phyloP scores from a whole-genome alignment of 2,329 filamentous ascomycete genomes.

The Colletotrichum sansevieriae region DNA sequence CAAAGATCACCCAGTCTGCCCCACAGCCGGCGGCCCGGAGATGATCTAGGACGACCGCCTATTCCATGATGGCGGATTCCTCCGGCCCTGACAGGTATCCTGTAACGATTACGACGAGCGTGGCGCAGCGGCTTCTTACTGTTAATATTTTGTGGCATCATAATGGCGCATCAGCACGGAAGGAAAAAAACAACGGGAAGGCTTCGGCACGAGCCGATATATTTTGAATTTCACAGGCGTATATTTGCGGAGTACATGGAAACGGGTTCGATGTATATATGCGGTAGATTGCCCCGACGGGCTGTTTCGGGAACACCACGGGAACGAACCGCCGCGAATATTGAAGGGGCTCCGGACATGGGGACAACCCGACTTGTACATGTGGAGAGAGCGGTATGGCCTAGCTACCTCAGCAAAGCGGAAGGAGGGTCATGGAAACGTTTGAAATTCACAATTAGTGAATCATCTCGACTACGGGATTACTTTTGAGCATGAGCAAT shows the following conservation, averaged over 20 bases:
- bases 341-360: conserved; percentile 3
- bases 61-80: conserved; percentile 5
- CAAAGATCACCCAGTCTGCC: conserved; percentile 19
- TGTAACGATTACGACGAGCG: conserved; percentile 30
- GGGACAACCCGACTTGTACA: conserved; percentile 14
- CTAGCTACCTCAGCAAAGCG: conserved; percentile 17
- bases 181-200: conserved; percentile 11
- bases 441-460: neutral
- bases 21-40: conserved; percentile 43
- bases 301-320: neutral
- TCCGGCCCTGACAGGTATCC: conserved; percentile 7
- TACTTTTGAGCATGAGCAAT: neutral
- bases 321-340: conserved; percentile 17
- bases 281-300: neutral
- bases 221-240: conserved; percentile 13
- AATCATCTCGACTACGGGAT: no score
- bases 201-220: conserved; percentile 25
- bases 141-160: conserved; percentile 22
- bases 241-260: conserved; percentile 20
- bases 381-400: conserved; percentile 3
- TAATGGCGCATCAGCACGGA: conserved; percentile 31
- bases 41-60: conserved; percentile 41
- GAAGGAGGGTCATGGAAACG: conserved; percentile 9
- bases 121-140: conserved; percentile 31
- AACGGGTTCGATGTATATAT: conserved; percentile 13